Evolutionary conservation across 192 early-diverging fungal species (phyloP), one percentile per base, ranked within the genome.

Genomic region (Coemansia sp.): DNA sequence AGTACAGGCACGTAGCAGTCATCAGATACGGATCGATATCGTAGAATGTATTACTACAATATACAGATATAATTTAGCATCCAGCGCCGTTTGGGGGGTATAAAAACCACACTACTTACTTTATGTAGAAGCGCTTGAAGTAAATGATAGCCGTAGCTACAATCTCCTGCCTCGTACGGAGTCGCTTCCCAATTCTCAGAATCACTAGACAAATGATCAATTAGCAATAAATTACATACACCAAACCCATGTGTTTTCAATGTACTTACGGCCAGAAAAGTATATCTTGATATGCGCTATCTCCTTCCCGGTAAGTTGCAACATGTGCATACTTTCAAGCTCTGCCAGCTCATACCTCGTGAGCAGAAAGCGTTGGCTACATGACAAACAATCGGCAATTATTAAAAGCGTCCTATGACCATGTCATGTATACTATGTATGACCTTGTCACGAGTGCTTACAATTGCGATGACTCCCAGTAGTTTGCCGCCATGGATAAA

Each of bases 71-170:
- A 16, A 42, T 42, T 42, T 42, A 42, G 41, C 11, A 42, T 42
- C 2, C 24, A 27, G 24, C 24, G 24, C 24, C 24, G 24, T 27
- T 27, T 27, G 24, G 24, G 24, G 24, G 1, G 24, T 27, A 42
- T 16, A n/a, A 45, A 17, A 45, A n/a, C 44, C 13, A 42, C 46
- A 50, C 5, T n/a, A 82, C 86, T 75, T 86, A 91, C 91, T 88
- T 93, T 74, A 89, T 87, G 75, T 93, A 95, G 72, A 95, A 96
- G 19, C 95, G 85, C 75, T 93, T 94, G 56, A 96, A 95, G 63
- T 95, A 97, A 3, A 93, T 89, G 39, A 88, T 71, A 3, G 93
- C 93, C 10, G 94, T 93, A 0, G 93, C 91, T 6, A 95, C 80
- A 27, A 94, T 91, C 39, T 92, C 90, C 72, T 96, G 95, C 56